A percentile compares a stretch with the other conserved stretches of the same genome.
phyloP scores from a whole-genome alignment of 371 early-diverging fungal genomes.

The Choanephora cucurbitarum region DNA sequence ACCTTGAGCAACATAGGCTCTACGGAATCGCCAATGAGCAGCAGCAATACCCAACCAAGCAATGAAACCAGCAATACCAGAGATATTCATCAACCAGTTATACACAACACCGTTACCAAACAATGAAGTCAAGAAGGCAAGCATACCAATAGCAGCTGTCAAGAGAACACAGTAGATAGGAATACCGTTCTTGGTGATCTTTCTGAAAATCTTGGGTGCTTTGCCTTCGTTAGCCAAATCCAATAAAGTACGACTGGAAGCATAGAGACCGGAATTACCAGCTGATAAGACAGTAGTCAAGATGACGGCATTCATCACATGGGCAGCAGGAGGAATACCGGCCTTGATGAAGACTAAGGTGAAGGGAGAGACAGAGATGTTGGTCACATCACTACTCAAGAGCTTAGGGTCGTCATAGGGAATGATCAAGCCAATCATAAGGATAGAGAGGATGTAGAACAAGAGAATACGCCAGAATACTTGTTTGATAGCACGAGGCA shows the following conservation, averaged over 20 bases:
- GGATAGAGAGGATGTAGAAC: constrained; percentile 66
- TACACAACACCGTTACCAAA: constrained; percentile 53
- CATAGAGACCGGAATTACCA: constrained; percentile 73
- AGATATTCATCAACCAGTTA: constrained; percentile 59
- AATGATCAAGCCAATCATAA: constrained; percentile 70
- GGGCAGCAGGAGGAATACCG: constrained; percentile 43
- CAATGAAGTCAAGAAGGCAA: constrained; percentile 58
- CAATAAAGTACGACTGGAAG: constrained; percentile 67
- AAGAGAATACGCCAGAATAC: constrained; percentile 60
- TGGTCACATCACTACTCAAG: constrained; percentile 43
- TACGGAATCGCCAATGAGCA: constrained; percentile 82
- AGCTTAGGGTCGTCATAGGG: constrained; percentile 62
- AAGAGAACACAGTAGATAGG: constrained; percentile 58
- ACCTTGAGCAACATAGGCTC: constrained; percentile 75
- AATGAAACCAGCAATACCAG: constrained; percentile 76
- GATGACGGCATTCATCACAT: constrained; percentile 49
- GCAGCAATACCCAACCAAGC: constrained; percentile 80
- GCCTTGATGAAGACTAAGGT: constrained; percentile 67
- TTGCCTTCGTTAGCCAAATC: constrained; percentile 63
- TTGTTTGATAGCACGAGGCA: constrained; percentile 55
- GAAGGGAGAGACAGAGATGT: constrained; percentile 68
- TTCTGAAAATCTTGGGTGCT: constrained; percentile 52
- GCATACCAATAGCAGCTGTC: constrained; percentile 52
- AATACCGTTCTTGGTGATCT: constrained; percentile 51
- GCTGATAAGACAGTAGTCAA: constrained; percentile 65